Percentiles rank a stretch among this genome's conserved stretches.
Evolutionary conservation across 2,329 filamentous ascomycete species (phyloP).

Genomic region (Sporothrix protearum): DNA sequence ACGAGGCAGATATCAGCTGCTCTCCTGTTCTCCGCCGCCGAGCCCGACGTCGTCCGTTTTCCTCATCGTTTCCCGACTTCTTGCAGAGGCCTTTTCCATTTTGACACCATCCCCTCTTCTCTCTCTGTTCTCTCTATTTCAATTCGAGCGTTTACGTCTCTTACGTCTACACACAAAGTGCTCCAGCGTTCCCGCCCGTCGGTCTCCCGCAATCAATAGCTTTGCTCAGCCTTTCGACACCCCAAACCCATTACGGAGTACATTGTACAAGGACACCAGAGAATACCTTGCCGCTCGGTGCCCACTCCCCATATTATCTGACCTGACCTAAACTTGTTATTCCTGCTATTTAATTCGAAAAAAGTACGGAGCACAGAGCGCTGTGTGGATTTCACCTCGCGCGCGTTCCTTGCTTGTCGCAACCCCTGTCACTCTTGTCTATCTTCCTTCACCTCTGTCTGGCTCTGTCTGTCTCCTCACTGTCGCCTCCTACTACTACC

Average conservation of each 20-base stretch:
- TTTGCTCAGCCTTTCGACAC: constrained; percentile 15
- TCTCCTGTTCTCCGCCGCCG: neutral
- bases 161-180: constrained; percentile 5
- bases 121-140: neutral
- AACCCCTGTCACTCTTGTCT: constrained; percentile 5
- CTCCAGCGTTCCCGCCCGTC: neutral
- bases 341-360: neutral
- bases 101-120: neutral
- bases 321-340: neutral
- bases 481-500: neutral
- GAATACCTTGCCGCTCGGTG: constrained; percentile 5
- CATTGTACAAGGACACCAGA: no score
- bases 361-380: neutral
- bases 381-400: neutral
- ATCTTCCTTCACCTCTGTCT: no score
- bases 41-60: constrained; percentile 14
- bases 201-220: neutral
- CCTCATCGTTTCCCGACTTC: neutral
- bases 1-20: constrained; percentile 19
- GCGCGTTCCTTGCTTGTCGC: neutral
- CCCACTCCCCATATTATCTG: constrained; percentile 3
- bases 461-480: neutral
- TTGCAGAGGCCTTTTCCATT: neutral
- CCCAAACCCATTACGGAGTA: neutral
- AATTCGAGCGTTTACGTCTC: neutral